Evolutionary conservation across 257 asterid genomes (phyloP).

Genomic region (Capsicum pubescens): DNA sequence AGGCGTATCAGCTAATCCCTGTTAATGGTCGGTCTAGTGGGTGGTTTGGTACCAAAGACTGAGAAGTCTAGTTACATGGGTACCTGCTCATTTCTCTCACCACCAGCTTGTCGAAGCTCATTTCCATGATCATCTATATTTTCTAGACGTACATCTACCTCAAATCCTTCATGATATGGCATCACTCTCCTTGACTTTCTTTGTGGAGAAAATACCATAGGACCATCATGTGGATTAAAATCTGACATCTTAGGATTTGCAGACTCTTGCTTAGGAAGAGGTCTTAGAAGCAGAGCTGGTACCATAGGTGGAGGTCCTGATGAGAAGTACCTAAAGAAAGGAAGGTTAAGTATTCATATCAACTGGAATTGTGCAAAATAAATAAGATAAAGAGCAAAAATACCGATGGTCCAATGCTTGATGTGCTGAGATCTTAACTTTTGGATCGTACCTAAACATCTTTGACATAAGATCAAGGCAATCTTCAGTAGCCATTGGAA

Average conservation of each 20-base stretch:
- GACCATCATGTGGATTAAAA: slow-evolving; percentile 68
- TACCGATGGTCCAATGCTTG: slow-evolving; percentile 98
- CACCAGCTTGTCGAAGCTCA: slow-evolving; percentile 60
- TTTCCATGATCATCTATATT: slow-evolving; percentile 63
- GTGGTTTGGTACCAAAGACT: slow-evolving; percentile 77
- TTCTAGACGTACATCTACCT: slow-evolving; percentile 53
- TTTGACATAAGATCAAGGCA: slow-evolving; percentile 81
- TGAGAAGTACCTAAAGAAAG: slow-evolving; percentile 71
- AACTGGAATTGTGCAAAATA: slow-evolving; percentile 22
- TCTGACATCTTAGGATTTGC: slow-evolving; percentile 58
- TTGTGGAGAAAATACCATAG: slow-evolving; percentile 92
- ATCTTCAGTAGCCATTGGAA: slow-evolving; percentile 96
- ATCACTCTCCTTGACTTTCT: slow-evolving; percentile 94
- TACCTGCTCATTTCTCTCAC: slow-evolving; percentile 72
- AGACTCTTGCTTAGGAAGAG: slow-evolving; percentile 80
- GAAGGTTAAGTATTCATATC: slow-evolving; percentile 25
- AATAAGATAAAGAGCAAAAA: slow-evolving; percentile 23
- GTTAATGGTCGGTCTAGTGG: slow-evolving; percentile 88
- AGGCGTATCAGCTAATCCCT: background rate
- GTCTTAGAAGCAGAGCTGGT: slow-evolving; percentile 91
- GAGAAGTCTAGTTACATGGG: slow-evolving; percentile 95
- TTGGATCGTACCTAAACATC: slow-evolving; percentile 92
- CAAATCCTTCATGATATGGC: slow-evolving; percentile 84
- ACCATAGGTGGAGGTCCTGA: slow-evolving; percentile 89
- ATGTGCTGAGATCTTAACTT: slow-evolving; percentile 85